Evolutionary conservation across 2,329 filamentous ascomycete species (phyloP).

Genomic region (Aspergillus brunneoviolaceus): DNA sequence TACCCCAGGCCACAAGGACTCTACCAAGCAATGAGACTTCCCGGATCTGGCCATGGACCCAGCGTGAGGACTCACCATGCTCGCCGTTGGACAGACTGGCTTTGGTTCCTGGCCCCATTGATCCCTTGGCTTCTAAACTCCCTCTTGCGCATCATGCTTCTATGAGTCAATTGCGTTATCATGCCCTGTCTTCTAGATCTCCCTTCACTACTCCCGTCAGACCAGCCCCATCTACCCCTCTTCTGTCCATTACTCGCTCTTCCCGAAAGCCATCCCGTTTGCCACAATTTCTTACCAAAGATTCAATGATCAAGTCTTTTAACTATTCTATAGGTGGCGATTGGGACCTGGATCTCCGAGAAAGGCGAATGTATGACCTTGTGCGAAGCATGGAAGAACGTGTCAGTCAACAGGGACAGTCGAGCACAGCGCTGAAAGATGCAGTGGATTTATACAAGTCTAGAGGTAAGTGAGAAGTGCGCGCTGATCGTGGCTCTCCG

Average conservation of each 20-base stretch:
- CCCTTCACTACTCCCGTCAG: constrained; percentile 38
- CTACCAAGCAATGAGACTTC: constrained; percentile 8
- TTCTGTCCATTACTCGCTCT: constrained; percentile 37
- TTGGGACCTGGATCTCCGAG: constrained; percentile 75
- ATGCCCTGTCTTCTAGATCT: constrained; percentile 14
- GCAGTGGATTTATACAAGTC: constrained; percentile 71
- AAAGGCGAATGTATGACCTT: constrained; percentile 74
- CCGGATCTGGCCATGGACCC: background rate
- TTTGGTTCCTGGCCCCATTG: constrained; percentile 11
- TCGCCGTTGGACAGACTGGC: constrained; percentile 9
- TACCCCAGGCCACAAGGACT: constrained; percentile 15
- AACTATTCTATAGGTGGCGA: constrained; percentile 33
- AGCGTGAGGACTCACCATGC: constrained; percentile 5
- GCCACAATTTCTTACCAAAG: constrained; percentile 63
- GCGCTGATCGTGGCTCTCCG: background rate
- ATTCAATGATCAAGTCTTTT: constrained; percentile 70
- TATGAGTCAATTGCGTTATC: constrained; percentile 15
- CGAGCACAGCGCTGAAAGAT: constrained; percentile 70
- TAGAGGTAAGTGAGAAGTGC: constrained; percentile 57
- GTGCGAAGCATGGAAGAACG: constrained; percentile 71
- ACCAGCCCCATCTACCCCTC: constrained; percentile 29
- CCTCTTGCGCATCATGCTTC: constrained; percentile 14
- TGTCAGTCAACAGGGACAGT: constrained; percentile 66
- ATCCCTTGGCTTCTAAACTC: constrained; percentile 14
- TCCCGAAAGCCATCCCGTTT: constrained; percentile 34